phyloP scores from a whole-genome alignment of 169 alveolate genomes.

The Nephromyces sp. region DNA sequence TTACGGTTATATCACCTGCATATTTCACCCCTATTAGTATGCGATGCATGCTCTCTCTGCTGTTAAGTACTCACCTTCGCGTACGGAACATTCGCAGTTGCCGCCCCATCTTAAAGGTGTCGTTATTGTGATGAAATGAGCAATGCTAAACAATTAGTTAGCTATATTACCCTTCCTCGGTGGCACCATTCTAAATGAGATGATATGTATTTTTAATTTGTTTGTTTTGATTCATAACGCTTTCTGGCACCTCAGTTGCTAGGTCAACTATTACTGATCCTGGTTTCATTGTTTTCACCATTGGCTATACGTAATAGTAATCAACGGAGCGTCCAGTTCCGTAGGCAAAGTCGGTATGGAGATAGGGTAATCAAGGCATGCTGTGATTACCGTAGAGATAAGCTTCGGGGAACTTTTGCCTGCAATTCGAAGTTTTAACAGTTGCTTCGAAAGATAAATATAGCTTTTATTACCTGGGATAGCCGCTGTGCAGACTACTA shows the following conservation, averaged over 20 bases:
- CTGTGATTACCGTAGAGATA: too few relatives aligned
- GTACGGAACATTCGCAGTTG: neutral
- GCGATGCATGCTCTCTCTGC: neutral
- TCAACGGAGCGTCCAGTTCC: too few relatives aligned
- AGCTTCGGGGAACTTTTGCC: too few relatives aligned
- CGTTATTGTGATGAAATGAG: too few relatives aligned
- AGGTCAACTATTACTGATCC: conserved; percentile 72
- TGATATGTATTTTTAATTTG: conserved; percentile 64
- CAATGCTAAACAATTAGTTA: conserved; percentile 70
- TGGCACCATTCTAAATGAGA: conserved; percentile 51
- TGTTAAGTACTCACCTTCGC: neutral
- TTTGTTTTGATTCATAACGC: conserved; percentile 67
- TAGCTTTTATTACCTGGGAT: neutral
- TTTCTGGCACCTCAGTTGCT: conserved; percentile 67
- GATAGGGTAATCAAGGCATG: too few relatives aligned
- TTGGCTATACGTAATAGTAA: too few relatives aligned
- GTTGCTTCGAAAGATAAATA: conserved; percentile 25
- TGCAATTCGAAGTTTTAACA: conserved; percentile 55
- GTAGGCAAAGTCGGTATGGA: too few relatives aligned
- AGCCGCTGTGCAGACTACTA: neutral
- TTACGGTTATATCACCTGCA: neutral
- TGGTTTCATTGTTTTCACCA: conserved; percentile 56
- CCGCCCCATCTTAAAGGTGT: neutral
- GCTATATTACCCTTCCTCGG: conserved; percentile 76
- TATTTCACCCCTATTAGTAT: neutral